Evolutionary conservation across 768 basidiomycete species (phyloP).

Genomic region (Lyophyllum shimeji): DNA sequence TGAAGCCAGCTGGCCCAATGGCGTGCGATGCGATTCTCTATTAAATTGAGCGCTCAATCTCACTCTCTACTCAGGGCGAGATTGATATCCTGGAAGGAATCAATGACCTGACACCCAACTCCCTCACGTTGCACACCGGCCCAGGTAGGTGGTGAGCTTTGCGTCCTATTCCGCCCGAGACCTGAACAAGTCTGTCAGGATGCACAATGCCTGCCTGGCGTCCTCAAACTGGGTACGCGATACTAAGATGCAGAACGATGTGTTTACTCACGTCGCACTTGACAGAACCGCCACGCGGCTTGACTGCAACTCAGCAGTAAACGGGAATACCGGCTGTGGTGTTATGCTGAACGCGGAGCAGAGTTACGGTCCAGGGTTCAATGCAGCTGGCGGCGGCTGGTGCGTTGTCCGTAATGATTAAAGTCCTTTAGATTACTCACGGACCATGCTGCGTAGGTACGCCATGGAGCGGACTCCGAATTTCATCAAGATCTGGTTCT

Average conservation of each 20-base stretch:
- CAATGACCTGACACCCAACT: slow-evolving; percentile 36
- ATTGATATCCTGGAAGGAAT: slow-evolving; percentile 42
- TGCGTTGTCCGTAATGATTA: slow-evolving; percentile 23
- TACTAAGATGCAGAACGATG: no score
- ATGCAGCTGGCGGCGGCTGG: slow-evolving; percentile 59
- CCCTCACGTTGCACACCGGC: slow-evolving; percentile 36
- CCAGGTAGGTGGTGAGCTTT: slow-evolving; percentile 16
- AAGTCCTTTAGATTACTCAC: neutral
- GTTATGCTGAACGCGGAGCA: slow-evolving; percentile 33
- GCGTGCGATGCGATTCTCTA: slow-evolving; percentile 9
- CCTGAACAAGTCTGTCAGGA: slow-evolving; percentile 20
- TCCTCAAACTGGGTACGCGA: slow-evolving; percentile 42
- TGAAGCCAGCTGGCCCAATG: slow-evolving; percentile 38
- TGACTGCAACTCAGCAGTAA: slow-evolving; percentile 41
- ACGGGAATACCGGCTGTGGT: slow-evolving; percentile 47
- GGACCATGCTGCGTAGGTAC: slow-evolving; percentile 38
- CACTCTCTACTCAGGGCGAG: slow-evolving; percentile 26
- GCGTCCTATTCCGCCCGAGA: neutral
- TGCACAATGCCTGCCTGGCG: slow-evolving; percentile 43
- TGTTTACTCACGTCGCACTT: neutral
- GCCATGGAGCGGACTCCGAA: slow-evolving; percentile 59
- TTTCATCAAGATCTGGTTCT: slow-evolving; percentile 73
- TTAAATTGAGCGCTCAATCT: no score
- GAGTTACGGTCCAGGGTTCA: slow-evolving; percentile 61
- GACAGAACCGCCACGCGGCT: slow-evolving; percentile 26